phyloP scores from a whole-genome alignment of 352 stramenopile genomes.

The Pythium rhizo-oryzae region DNA sequence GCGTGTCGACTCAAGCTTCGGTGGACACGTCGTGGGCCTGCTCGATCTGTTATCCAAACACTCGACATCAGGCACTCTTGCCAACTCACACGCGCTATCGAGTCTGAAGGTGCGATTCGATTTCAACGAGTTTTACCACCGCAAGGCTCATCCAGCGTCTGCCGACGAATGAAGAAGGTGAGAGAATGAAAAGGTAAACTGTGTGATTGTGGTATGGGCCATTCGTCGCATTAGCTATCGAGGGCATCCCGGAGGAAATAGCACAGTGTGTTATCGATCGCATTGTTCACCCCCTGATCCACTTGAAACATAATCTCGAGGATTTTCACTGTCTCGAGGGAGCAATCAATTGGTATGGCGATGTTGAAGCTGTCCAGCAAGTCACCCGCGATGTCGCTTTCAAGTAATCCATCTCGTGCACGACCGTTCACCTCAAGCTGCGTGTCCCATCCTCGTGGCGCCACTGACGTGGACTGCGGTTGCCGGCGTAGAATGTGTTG shows the following conservation, averaged over 20 bases:
- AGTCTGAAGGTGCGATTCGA: slow-evolving; percentile 91
- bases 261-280: slow-evolving; percentile 61
- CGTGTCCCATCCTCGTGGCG: neutral
- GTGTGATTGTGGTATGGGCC: neutral
- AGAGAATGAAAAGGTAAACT: neutral
- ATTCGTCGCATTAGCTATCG: slow-evolving; percentile 28
- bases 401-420: neutral
- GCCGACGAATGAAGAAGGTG: slow-evolving; percentile 42
- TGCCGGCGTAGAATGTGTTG: slow-evolving; percentile 42
- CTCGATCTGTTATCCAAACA: slow-evolving; percentile 65
- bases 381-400: neutral
- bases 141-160: slow-evolving; percentile 43
- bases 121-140: slow-evolving; percentile 91
- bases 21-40: slow-evolving; percentile 58
- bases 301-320: slow-evolving; percentile 60
- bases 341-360: slow-evolving; percentile 44
- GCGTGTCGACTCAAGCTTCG: slow-evolving; percentile 58
- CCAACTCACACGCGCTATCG: slow-evolving; percentile 76
- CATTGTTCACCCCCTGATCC: slow-evolving; percentile 36
- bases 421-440: neutral
- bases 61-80: slow-evolving; percentile 27
- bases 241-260: slow-evolving; percentile 77
- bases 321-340: slow-evolving; percentile 44
- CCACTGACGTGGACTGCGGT: neutral
- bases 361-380: slow-evolving; percentile 53